Evolutionary conservation across 345 rosid species (phyloP).

Genomic region (Aquilaria sinensis): DNA sequence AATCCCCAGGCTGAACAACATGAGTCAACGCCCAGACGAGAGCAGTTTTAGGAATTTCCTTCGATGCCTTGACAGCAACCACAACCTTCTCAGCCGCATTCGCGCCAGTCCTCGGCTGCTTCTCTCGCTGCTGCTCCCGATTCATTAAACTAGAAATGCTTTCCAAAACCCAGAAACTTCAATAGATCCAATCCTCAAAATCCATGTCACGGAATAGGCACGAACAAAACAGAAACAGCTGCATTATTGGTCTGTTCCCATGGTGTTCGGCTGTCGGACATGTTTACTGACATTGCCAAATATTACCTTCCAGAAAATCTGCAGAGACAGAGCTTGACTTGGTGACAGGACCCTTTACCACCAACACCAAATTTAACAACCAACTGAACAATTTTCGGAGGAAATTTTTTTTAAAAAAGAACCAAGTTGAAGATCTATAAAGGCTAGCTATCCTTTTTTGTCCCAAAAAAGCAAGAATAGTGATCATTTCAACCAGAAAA

Average conservation of each 20-base stretch:
- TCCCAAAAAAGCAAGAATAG: constrained; percentile 16
- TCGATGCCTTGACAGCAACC: constrained; percentile 94
- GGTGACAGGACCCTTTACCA: constrained; percentile 36
- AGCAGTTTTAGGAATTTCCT: constrained; percentile 89
- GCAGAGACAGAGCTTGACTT: constrained; percentile 27
- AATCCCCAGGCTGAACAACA: constrained; percentile 91
- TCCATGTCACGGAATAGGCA: constrained; percentile 10
- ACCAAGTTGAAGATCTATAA: constrained; percentile 15
- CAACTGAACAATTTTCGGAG: constrained; percentile 16
- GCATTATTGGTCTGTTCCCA: constrained; percentile 40
- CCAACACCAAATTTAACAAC: constrained; percentile 17
- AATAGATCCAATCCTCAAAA: constrained; percentile 19
- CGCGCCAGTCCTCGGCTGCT: constrained; percentile 38
- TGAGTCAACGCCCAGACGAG: constrained; percentile 98
- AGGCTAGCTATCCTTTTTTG: constrained; percentile 22
- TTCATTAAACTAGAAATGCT: constrained; percentile 38
- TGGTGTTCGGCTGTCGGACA: constrained; percentile 30
- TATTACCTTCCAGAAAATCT: constrained; percentile 17
- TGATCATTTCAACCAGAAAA: constrained; percentile 13
- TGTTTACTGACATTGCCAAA: constrained; percentile 27
- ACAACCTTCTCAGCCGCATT: constrained; percentile 71
- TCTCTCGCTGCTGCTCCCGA: constrained; percentile 48
- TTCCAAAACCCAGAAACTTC: constrained; percentile 7
- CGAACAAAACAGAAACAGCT: constrained; percentile 13
- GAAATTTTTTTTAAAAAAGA: constrained; percentile 13